Conservation (phyloP, 2,329 filamentous ascomycete genomes). For the Dactylonectria estremocensis region DNA sequence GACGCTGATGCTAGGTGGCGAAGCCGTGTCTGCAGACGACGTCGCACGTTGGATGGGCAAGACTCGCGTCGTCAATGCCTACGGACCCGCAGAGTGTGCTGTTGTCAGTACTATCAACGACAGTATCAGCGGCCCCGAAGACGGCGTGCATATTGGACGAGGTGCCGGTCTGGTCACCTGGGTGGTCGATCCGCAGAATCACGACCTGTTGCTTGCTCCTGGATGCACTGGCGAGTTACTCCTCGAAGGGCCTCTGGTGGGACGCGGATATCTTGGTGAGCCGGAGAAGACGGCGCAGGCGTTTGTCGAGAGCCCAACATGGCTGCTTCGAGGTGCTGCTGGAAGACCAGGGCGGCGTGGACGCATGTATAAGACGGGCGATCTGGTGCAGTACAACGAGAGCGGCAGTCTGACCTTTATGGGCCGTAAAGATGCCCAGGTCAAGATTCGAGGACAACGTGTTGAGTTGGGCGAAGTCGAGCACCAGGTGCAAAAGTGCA, state of each 20-base stretch:
- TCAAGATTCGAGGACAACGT: slow-evolving; percentile 34
- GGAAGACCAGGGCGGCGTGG: slow-evolving; percentile 9
- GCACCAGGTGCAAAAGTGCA: slow-evolving; percentile 3
- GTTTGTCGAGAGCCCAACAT: slow-evolving; percentile 55
- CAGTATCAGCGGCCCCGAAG: background rate
- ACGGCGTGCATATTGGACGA: slow-evolving; percentile 15
- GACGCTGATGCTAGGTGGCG: slow-evolving; percentile 29
- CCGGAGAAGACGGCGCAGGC: slow-evolving; percentile 48
- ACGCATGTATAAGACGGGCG: slow-evolving; percentile 62
- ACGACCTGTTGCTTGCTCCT: slow-evolving; percentile 41
- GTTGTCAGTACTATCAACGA: slow-evolving; percentile 20
- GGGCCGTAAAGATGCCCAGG: slow-evolving; percentile 27
- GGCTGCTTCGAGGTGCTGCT: slow-evolving; percentile 44
- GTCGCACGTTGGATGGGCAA: slow-evolving; percentile 18
- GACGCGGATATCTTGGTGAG: slow-evolving; percentile 64
- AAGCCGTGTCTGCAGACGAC: slow-evolving; percentile 16
- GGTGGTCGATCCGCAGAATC: slow-evolving; percentile 44
- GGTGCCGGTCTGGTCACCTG: slow-evolving; percentile 32
- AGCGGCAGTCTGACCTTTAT: slow-evolving; percentile 58
- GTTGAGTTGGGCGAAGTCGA: slow-evolving; percentile 34
- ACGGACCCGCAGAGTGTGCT: slow-evolving; percentile 29
- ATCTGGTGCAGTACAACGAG: slow-evolving; percentile 59
- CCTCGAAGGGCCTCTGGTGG: slow-evolving; percentile 62
- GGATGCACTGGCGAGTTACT: slow-evolving; percentile 61
- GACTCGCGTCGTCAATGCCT: slow-evolving; percentile 17